Conservation (phyloP, 305 asterid genomes). For the Petunia hybrid region DNA sequence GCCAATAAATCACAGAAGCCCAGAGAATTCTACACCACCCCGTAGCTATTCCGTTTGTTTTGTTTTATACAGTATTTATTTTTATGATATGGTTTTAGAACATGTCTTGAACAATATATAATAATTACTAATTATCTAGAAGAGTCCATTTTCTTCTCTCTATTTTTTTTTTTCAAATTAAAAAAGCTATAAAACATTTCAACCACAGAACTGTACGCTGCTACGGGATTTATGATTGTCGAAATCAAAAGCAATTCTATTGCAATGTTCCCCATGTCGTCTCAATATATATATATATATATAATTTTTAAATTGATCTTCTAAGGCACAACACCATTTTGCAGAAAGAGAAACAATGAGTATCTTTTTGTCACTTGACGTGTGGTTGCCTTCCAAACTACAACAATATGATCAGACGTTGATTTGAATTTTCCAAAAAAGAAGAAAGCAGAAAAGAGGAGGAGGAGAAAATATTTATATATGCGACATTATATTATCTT, state of each 20-base stretch:
- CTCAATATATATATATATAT: too few relatives aligned
- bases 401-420: not conserved
- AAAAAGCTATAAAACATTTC: not conserved
- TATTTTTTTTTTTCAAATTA: not conserved
- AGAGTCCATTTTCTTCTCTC: not conserved
- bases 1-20: too few relatives aligned
- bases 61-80: not conserved
- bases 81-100: not conserved
- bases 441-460: not conserved
- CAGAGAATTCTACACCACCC: not conserved
- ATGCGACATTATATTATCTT: too few relatives aligned
- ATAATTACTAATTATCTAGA: not conserved
- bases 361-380: slow-evolving; percentile 24
- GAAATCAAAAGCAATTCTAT: slow-evolving; percentile 12
- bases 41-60: not conserved
- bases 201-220: not conserved
- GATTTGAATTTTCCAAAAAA: not conserved
- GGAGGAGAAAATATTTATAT: too few relatives aligned
- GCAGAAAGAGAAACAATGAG: not conserved
- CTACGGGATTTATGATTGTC: not conserved
- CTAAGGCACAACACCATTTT: not conserved
- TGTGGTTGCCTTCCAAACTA: slow-evolving; percentile 1
- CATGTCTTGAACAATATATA: slow-evolving; percentile 12
- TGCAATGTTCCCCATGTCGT: slow-evolving; percentile 16
- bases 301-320: slow-evolving; percentile 8